Evolutionary conservation across 768 basidiomycete genomes (phyloP), one percentile per base, ranked within the genome.

Genomic region (Panaeolus cyanescens): DNA sequence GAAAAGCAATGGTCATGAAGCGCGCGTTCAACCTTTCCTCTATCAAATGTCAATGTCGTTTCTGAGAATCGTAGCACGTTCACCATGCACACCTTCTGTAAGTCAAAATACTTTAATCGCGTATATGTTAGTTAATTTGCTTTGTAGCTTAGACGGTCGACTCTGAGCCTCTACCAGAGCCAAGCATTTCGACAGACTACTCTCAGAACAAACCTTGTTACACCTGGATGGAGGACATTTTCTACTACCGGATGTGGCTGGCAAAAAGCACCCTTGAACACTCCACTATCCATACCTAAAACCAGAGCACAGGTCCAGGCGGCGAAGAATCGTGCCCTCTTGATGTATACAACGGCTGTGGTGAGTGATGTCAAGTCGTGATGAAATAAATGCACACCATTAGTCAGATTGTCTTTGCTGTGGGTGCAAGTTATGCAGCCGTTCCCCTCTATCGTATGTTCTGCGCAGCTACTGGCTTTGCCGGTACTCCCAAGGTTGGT

Each of bases 401-500:
- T 19, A 20, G 5, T 10, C 63, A 96, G 95, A 87, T 96, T 53
- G 75, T 97, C 30, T 67, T 89, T 30, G 90, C 87, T 2, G 76
- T 92, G 3, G 96, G 96, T 15, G 82, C 90, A 25, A 91, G 95
- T n/a, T 99, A 99, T 72, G 97, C 97, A 10, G 93, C 96, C 34
- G 96, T 99, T 0, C 97, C 97, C 0, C 81, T 98, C 15, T 99
- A 99, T 75, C 90, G 97, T 63, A 95, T 96, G 76, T 99, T 99
- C 79, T 99, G 97, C 74, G 91, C 95, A 6, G 93, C 96, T 13
- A 99, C 97, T 3, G 97, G 97, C 8, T 99, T 96, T 70, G 93
- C 91, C 20, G 97, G 97, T 3, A 96, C 94, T 25, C 97, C 97
- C 13, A 88, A 92, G 34, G 92, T 95, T 54, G 88, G 92, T 30